Evolutionary conservation across 805 yeast species (phyloP), one percentile per base, ranked within the genome.

Genomic region (Candida ulmi): DNA sequence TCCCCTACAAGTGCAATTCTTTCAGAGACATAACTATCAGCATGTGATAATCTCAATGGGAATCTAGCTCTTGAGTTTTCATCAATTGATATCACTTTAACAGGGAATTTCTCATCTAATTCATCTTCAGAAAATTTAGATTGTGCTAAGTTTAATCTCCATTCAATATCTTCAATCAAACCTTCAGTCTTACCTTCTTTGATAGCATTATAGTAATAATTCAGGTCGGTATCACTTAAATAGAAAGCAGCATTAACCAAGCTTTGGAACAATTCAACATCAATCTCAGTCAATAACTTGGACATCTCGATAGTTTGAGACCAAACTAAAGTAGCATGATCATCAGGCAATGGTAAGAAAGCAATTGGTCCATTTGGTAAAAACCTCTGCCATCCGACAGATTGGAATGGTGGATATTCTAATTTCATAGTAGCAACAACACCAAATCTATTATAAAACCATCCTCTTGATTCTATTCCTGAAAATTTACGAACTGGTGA

Each of bases 1-100:
- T 93, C 99, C 19, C 99, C 99, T 9, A 91, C 85, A n/a, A 93
- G 65, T 0, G 97, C 98, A 24, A 91, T 73, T 48, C 98, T 71
- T 4, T 85, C 90, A 2, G 78, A 78, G 16, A 87, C 78, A 57
- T 93, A 93, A 1, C 84, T 75, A 54, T 93, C 98, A 3, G 96
- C 95, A 57, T 93, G 97, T 17, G 88, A 79, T 66, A 91, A 62
- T 50, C 81, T 80, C 48, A 93, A 68, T 17, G 99, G 99, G 68
- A 93, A 93, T 35, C 83, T 71, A 0, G 95, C 98, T 45, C 95
- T 72, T 3, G 95, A 76, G 8, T 71, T 67, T 2, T 72, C 72
- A 25, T 76, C 69, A 5, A 88, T 74, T 5, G 69, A 71, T 8
- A 66, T 71, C 4, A 87, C 74, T 11, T 74, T 78, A 7, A 85